Base-by-base conservation (phyloP, 2,329 filamentous ascomycete genomes). In the Sphaerulina populicola region DNA sequence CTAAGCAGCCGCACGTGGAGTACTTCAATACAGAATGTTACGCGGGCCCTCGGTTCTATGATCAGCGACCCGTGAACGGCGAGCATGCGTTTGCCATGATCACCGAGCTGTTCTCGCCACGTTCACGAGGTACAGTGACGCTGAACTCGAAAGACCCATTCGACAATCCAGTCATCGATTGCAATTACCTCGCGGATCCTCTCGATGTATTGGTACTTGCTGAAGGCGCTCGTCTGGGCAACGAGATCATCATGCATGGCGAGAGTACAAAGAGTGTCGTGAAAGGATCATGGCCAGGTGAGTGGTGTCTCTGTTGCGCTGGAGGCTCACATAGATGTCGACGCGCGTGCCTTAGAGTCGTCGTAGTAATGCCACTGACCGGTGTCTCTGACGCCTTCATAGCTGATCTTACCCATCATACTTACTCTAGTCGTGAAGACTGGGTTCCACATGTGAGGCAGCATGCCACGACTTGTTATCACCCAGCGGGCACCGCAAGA, bases 1-100 rank as follows among this genome's bases (percentile, higher is more conserved):
- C 69, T 0, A 64, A 66, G 7, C 80, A 83, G 59, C 78, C 80
- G 0, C 78, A 82, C 58, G 63, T 81, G 44, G 81, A 83, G 58
- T 76, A 81, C 64, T 82, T 81, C 65, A 77, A 72, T 23, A 81
- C 79, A 0, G 58, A 0, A 79, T 82, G 61, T 29, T 48, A 43
- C n/a, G 44, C 21, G 6, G 43, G 42, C 9, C 44, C 52, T 2
- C 27, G 29, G n/a, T 31, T 43, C 7, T 45, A 45, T 15, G 30
- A 30, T 18, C n/a, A 18, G 3, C 18, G 23, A 18, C 51, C 51
- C 1, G 18, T n/a, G 5, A n/a, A 45, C 18, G 43, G 33, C 12
- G 31, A 54, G 14, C 36, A 50, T 18, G 44, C 37, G n/a, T 53
- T 53, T 18, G 45, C 51, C 5, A 31, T 49, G 15, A n/a, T 50